phyloP scores from a whole-genome alignment of 2,329 filamentous ascomycete genomes.

The Cercospora zeae-maydis region DNA sequence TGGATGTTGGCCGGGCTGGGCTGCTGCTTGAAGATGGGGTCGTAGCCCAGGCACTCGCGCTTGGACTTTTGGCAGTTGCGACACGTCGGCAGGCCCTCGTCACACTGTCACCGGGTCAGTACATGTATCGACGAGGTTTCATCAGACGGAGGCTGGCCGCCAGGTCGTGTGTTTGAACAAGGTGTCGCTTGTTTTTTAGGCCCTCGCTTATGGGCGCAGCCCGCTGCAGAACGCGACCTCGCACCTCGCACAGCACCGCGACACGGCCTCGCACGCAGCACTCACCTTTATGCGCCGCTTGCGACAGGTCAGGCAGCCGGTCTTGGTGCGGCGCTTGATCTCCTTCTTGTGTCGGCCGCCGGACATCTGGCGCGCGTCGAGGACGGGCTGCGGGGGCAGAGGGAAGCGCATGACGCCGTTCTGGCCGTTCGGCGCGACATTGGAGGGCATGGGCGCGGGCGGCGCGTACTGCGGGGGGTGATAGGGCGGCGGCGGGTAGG shows the following conservation, averaged over 20 bases:
- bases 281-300: slow-evolving; percentile 69
- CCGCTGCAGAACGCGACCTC: slow-evolving; percentile 16
- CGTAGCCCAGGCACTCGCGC: slow-evolving; percentile 80
- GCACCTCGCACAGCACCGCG: slow-evolving; percentile 13
- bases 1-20: slow-evolving; percentile 68
- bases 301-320: slow-evolving; percentile 54
- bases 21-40: slow-evolving; percentile 78
- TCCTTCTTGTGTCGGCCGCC: slow-evolving; percentile 66
- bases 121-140: not conserved
- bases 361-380: slow-evolving; percentile 51
- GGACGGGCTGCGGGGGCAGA: slow-evolving; percentile 45
- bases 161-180: slow-evolving; percentile 14
- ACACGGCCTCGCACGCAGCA: slow-evolving; percentile 19
- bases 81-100: slow-evolving; percentile 90
- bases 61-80: slow-evolving; percentile 87
- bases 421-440: slow-evolving; percentile 21
- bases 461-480: slow-evolving; percentile 25
- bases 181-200: slow-evolving; percentile 20
- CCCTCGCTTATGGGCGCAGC: slow-evolving; percentile 15
- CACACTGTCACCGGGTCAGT: slow-evolving; percentile 61
- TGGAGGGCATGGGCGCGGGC: slow-evolving; percentile 12
- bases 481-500: slow-evolving; percentile 22
- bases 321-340: slow-evolving; percentile 65
- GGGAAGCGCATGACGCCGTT: slow-evolving; percentile 48
- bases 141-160: slow-evolving; percentile 3